Conservation (phyloP, 1,284 basidiomycete genomes). For the Somion occarium region DNA sequence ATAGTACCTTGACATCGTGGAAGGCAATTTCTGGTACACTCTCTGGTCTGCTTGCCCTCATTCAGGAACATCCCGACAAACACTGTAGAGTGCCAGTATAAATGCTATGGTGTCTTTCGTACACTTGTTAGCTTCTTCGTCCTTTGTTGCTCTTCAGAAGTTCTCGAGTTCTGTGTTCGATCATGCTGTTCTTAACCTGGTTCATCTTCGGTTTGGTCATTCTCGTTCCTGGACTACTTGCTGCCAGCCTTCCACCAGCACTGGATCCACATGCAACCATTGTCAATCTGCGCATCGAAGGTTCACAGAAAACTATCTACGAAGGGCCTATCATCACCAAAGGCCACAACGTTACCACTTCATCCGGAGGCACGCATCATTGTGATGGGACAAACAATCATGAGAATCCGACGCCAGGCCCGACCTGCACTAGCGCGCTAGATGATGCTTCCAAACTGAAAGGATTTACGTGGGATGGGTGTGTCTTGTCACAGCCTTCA, state of each 20-base stretch:
- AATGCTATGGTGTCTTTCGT: no score
- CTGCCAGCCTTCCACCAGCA: background rate
- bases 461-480: conserved; percentile 20
- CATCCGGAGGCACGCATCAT: conserved; percentile 31
- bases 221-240: background rate
- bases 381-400: conserved; percentile 39
- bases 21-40: no score
- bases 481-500: background rate
- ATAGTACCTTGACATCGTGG: no score
- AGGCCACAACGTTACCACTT: conserved; percentile 35
- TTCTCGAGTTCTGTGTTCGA: no score
- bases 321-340: conserved; percentile 31
- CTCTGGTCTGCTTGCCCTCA: no score
- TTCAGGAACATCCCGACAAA: no score
- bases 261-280: background rate
- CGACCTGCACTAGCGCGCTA: conserved; percentile 32
- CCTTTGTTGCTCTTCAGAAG: no score
- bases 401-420: conserved; percentile 30
- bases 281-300: conserved; percentile 37
- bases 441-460: conserved; percentile 15
- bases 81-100: no score
- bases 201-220: no score
- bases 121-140: no score
- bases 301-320: conserved; percentile 32
- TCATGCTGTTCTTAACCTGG: no score